Conservation (phyloP, 441 rosid species). For the Theobroma grandiflorum region DNA sequence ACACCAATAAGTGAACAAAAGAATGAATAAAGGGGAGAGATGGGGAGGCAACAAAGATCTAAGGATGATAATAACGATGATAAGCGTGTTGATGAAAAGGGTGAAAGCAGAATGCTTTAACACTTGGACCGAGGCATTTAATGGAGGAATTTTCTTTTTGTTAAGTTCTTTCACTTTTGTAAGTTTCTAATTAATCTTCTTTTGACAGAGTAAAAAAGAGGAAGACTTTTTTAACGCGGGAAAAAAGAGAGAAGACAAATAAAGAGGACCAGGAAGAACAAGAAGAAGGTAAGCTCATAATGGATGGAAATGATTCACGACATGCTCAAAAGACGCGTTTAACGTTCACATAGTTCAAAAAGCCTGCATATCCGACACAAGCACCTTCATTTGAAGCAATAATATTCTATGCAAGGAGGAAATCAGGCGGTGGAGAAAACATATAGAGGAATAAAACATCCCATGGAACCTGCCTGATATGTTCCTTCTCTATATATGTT, state of each 20-base stretch:
- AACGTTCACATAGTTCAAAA: slow-evolving; percentile 20
- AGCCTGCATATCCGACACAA: neutral
- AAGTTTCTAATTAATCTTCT: slow-evolving; percentile 26
- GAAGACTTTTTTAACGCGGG: slow-evolving; percentile 9
- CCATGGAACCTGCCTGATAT: neutral
- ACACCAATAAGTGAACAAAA: slow-evolving; percentile 2
- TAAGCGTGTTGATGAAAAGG: slow-evolving; percentile 35
- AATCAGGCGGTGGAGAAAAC: slow-evolving; percentile 15
- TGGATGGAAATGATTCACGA: neutral
- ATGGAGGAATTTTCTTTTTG: slow-evolving; percentile 27
- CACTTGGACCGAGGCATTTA: slow-evolving; percentile 43
- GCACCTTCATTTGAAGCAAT: neutral
- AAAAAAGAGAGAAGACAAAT: neutral
- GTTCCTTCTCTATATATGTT: neutral
- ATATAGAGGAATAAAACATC: slow-evolving; percentile 6
- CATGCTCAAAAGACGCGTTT: slow-evolving; percentile 23
- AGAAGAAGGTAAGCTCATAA: neutral
- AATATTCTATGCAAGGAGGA: neutral
- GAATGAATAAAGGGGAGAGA: slow-evolving; percentile 24
- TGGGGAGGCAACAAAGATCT: slow-evolving; percentile 12
- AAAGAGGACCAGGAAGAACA: slow-evolving; percentile 13
- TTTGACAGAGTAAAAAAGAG: slow-evolving; percentile 16
- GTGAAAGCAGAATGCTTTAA: slow-evolving; percentile 49
- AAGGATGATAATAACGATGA: slow-evolving; percentile 31
- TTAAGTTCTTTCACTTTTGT: slow-evolving; percentile 16